Percentiles rank a stretch among this genome's conserved stretches.
These are phyloP conservation scores for Epithele typhae DNA, from an alignment of 768 basidiomycete genomes.

Conservation along the genomic window DNA sequence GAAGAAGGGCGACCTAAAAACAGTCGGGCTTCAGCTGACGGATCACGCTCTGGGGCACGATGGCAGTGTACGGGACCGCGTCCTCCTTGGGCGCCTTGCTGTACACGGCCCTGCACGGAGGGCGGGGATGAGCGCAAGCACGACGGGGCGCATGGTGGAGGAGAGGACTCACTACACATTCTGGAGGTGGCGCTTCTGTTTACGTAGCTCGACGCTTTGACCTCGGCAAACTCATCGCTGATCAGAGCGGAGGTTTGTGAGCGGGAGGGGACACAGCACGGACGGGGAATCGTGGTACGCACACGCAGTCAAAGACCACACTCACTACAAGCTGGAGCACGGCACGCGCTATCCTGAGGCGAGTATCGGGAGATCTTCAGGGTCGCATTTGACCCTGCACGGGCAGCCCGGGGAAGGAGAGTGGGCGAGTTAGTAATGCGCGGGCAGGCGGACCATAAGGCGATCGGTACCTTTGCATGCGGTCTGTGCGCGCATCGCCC, in stretches of 20 bases:
- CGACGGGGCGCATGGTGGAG: background rate
- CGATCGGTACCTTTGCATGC: slow-evolving; percentile 69
- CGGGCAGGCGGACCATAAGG: slow-evolving; percentile 8
- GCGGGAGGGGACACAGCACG: slow-evolving; percentile 5
- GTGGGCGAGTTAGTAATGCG: too few relatives aligned
- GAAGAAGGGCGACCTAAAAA: slow-evolving; percentile 86
- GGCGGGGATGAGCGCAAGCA: slow-evolving; percentile 2
- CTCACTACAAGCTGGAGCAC: slow-evolving; percentile 89
- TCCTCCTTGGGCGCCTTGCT: slow-evolving; percentile 57
- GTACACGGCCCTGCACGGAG: slow-evolving; percentile 60
- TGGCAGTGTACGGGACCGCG: slow-evolving; percentile 27
- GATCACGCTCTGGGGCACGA: slow-evolving; percentile 55
- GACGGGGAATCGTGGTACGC: slow-evolving; percentile 32
- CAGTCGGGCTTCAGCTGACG: slow-evolving; percentile 69
- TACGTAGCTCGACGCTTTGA: slow-evolving; percentile 84
- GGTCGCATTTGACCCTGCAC: slow-evolving; percentile 93
- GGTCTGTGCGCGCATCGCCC: too few relatives aligned
- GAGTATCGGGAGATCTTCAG: slow-evolving; percentile 71
- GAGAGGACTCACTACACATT: slow-evolving; percentile 68
- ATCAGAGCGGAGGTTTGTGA: slow-evolving; percentile 2
- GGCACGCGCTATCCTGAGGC: slow-evolving; percentile 39
- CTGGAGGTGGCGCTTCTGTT: slow-evolving; percentile 74
- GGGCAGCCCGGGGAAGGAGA: slow-evolving; percentile 1
- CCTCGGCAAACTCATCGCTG: slow-evolving; percentile 89
- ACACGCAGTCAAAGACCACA: slow-evolving; percentile 93